Evolutionary conservation across 352 stramenopile species (phyloP).

Genomic region (Peronosclerospora sorghi): DNA sequence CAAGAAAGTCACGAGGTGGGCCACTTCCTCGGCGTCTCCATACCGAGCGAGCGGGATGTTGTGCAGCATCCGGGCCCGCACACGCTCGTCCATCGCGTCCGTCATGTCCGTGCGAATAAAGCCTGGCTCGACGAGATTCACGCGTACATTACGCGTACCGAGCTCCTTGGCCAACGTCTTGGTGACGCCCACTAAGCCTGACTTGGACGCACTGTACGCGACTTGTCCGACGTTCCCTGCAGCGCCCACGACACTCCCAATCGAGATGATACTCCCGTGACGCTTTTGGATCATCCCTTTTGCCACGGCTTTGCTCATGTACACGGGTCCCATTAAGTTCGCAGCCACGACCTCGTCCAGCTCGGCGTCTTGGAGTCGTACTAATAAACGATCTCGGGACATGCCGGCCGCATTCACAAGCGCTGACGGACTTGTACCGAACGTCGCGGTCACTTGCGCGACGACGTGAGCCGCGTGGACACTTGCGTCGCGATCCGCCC

Average conservation of each 20-base stretch:
- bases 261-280: conserved; percentile 62
- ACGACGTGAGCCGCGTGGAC: conserved; percentile 27
- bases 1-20: conserved; percentile 72
- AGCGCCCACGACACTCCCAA: conserved; percentile 74
- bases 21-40: conserved; percentile 57
- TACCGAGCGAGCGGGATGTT: conserved; percentile 55
- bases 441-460: conserved; percentile 23
- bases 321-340: conserved; percentile 64
- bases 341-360: conserved; percentile 60
- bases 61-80: conserved; percentile 32
- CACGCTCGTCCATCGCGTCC: conserved; percentile 33
- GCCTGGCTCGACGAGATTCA: conserved; percentile 82
- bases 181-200: conserved; percentile 60
- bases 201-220: conserved; percentile 77
- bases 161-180: conserved; percentile 79
- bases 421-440: conserved; percentile 31
- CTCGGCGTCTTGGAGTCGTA: conserved; percentile 49
- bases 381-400: conserved; percentile 57
- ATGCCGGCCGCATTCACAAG: conserved; percentile 71
- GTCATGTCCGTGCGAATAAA: conserved; percentile 84
- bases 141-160: conserved; percentile 68
- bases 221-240: conserved; percentile 67
- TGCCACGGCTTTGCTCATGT: conserved; percentile 62
- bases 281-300: conserved; percentile 75
- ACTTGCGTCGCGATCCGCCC: conserved; percentile 11